A percentile compares a stretch with the other conserved stretches of the same genome.
Conservation (phyloP, 1,284 basidiomycete species). For the Peniophora sp. region DNA sequence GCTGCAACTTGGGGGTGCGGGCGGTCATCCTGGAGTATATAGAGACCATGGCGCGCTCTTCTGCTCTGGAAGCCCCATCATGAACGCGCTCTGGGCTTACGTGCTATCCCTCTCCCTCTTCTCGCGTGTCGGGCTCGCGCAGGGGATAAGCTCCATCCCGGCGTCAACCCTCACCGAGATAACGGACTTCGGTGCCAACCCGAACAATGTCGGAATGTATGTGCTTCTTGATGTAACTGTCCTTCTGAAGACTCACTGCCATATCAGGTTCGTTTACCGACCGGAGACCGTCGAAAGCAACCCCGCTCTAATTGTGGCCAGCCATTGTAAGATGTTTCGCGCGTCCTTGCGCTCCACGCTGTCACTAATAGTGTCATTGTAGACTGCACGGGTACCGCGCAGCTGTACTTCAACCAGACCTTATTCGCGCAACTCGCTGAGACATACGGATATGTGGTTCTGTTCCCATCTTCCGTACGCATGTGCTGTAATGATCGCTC, state of each 20-base stretch:
- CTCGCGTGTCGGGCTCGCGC: too few species aligned
- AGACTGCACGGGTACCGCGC: not conserved
- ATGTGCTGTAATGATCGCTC: not conserved
- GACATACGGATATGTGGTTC: not conserved
- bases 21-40: too few species aligned
- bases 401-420: not conserved
- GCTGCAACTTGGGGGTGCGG: too few species aligned
- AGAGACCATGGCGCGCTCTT: too few species aligned
- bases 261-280: not conserved
- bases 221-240: not conserved
- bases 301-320: not conserved
- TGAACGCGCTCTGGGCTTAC: too few species aligned
- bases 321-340: not conserved
- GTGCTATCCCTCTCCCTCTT: constrained; percentile 1
- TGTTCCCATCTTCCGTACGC: constrained; percentile 2
- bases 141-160: not conserved
- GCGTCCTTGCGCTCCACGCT: too few species aligned
- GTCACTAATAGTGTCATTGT: not conserved
- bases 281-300: not conserved
- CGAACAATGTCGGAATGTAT: constrained; percentile 2
- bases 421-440: not conserved
- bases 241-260: too few species aligned
- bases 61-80: too few species aligned
- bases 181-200: constrained; percentile 1
- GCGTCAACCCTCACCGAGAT: not conserved